Evolutionary conservation across 495 filamentous ascomycete genomes (phyloP).

Genomic region (Aspergillus leporis): DNA sequence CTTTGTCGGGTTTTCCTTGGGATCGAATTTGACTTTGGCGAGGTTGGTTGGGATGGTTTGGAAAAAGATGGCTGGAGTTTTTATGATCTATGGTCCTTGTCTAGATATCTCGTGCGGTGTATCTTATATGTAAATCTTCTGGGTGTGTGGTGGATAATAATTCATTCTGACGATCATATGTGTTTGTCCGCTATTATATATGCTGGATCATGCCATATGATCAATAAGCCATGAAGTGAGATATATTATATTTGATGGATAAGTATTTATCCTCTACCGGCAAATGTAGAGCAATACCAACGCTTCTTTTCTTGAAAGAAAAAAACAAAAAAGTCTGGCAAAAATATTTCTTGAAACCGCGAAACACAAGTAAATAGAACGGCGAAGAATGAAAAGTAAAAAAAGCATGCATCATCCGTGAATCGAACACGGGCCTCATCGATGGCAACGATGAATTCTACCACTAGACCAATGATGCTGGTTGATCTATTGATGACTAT

Average conservation of each 20-base stretch:
- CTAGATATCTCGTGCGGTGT: conserved; percentile 6
- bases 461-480: conserved; percentile 60
- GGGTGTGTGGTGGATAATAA: background rate
- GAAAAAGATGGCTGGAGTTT: conserved; percentile 1
- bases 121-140: conserved; percentile 15
- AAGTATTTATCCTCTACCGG: too few relatives aligned
- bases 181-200: background rate
- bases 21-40: conserved; percentile 7
- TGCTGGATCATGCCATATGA: background rate
- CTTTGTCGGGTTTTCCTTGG: background rate
- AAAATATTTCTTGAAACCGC: too few relatives aligned
- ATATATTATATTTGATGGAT: too few relatives aligned
- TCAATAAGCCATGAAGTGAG: background rate
- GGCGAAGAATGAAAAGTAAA: conserved; percentile 12
- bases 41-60: conserved; percentile 12
- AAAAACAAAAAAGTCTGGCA: too few relatives aligned
- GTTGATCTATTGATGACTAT: conserved; percentile 2
- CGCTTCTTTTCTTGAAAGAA: too few relatives aligned
- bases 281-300: too few relatives aligned
- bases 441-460: conserved; percentile 63
- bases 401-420: conserved; percentile 51
- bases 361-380: too few relatives aligned
- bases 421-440: conserved; percentile 62
- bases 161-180: background rate
- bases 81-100: background rate